Percentiles rank a stretch among this genome's conserved stretches.
phyloP scores from a whole-genome alignment of 2,329 filamentous ascomycete species.

The Gaeumannomyces sp. region DNA sequence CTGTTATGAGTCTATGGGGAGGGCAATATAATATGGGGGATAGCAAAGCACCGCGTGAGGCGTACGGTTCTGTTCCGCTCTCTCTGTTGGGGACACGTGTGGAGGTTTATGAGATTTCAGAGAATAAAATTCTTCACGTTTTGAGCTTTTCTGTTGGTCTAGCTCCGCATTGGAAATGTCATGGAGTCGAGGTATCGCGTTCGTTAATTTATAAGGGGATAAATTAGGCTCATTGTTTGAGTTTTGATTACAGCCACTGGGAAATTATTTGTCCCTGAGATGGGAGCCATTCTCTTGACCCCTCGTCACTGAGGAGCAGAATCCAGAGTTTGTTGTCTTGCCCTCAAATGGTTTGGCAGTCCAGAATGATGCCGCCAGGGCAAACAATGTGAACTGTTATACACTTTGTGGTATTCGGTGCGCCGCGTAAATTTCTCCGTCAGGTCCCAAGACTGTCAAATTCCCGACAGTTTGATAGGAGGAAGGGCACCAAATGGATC shows the following conservation, averaged over 20 bases:
- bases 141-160: not conserved
- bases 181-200: not conserved
- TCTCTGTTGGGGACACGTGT: not conserved
- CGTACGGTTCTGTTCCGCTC: not conserved
- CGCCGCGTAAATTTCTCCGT: not conserved
- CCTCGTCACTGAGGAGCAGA: too few species aligned
- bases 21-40: not conserved
- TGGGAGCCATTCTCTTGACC: too few species aligned
- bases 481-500: not conserved
- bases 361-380: too few species aligned
- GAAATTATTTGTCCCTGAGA: too few species aligned
- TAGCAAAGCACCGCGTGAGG: not conserved
- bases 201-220: not conserved
- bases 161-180: not conserved
- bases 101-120: not conserved
- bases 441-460: not conserved
- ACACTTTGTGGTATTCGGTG: too few species aligned
- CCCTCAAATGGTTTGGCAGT: too few species aligned
- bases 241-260: too few species aligned
- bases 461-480: not conserved
- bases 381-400: too few species aligned
- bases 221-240: not conserved
- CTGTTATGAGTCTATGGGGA: not conserved
- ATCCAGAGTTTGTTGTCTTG: too few species aligned
- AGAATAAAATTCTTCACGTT: not conserved